Evolutionary conservation across 805 yeast species (phyloP), one percentile per base, ranked within the genome.

Genomic region (Zygosaccharomyces pseudorouxii): DNA sequence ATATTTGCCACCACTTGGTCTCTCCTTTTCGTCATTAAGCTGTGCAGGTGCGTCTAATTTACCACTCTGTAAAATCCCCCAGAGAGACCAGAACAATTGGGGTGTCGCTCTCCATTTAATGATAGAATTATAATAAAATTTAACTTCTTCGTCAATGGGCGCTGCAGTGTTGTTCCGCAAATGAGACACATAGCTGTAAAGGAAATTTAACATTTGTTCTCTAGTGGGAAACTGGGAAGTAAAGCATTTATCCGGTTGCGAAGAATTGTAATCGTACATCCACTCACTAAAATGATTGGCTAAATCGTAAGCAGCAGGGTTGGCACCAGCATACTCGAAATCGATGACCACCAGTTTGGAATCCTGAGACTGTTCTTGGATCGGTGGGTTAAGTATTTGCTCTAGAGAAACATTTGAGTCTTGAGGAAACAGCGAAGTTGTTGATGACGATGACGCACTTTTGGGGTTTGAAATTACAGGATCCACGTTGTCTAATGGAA

Each of bases 261-360:
- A 27, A 40, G 63, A 59, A 60, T 84, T 87, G 64, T 92, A 93
- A 70, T 93, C 89, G 42, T 88, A 78, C 97, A 90, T 93, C 99
- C 99, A 92, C 71, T 92, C 99, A 55, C 86, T 78, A 57, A 93
- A 86, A 70, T 93, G 99, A 65, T 93, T 90, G 11, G 90, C 90
- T 48, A 93, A 79, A 64, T 93, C 99, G 63, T 75, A 88, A 2
- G 95, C 96, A 1, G 96, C 89, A 39, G 82, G 74, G 61, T 90
- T 93, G 9, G 95, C 82, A 0, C 97, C 97, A 0, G 96, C 82
- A 66, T 92, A 93, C 69, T 93, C 99, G 66, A 93, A 93, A 65
- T 93, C 99, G 60, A 93, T 93, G 9, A 93, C 99, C 9, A 87
- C 96, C 50, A 92, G 73, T 62, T 82, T 84, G 40, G 81, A 74